phyloP scores from a whole-genome alignment of 306 rosid genomes.

The Cotoneaster glaucophyllus region DNA sequence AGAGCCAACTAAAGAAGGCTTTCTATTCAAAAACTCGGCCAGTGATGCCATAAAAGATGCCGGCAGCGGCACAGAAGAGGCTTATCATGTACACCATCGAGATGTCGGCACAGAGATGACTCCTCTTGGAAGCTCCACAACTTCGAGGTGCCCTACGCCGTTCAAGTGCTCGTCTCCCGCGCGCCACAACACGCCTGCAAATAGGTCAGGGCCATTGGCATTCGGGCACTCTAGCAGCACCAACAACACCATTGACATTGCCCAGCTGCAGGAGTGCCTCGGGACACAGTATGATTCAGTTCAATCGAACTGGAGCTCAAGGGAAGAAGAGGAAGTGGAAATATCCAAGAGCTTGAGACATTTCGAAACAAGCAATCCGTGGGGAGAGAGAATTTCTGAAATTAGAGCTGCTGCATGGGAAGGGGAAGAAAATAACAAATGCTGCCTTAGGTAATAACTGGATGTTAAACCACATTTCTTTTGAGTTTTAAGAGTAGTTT shows the following conservation, averaged over 20 bases:
- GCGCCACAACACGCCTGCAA: conserved; percentile 85
- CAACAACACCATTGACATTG: conserved; percentile 45
- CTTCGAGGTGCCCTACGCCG: conserved; percentile 90
- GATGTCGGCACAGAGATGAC: conserved; percentile 95
- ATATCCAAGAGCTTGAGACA: conserved; percentile 93
- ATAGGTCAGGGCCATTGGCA: conserved; percentile 79
- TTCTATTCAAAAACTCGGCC: conserved; percentile 55
- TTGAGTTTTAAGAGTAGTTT: background rate
- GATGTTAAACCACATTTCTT: background rate
- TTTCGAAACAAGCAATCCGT: conserved; percentile 39
- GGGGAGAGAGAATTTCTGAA: conserved; percentile 53
- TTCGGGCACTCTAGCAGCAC: conserved; percentile 22
- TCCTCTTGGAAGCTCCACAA: conserved; percentile 92
- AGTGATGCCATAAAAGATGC: conserved; percentile 46
- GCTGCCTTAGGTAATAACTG: conserved; percentile 72
- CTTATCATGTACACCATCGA: conserved; percentile 52
- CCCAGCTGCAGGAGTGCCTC: conserved; percentile 74
- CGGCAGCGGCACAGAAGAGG: conserved; percentile 32
- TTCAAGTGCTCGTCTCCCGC: conserved; percentile 77
- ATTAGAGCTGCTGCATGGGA: conserved; percentile 77
- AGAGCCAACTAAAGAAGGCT: conserved; percentile 62
- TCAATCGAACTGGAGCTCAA: conserved; percentile 81
- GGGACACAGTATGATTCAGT: conserved; percentile 68
- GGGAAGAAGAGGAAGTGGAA: conserved; percentile 93
- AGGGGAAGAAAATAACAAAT: conserved; percentile 74